These are phyloP conservation scores for Brassica juncea DNA, from an alignment of 345 rosid species.

Conservation along the genomic window DNA sequence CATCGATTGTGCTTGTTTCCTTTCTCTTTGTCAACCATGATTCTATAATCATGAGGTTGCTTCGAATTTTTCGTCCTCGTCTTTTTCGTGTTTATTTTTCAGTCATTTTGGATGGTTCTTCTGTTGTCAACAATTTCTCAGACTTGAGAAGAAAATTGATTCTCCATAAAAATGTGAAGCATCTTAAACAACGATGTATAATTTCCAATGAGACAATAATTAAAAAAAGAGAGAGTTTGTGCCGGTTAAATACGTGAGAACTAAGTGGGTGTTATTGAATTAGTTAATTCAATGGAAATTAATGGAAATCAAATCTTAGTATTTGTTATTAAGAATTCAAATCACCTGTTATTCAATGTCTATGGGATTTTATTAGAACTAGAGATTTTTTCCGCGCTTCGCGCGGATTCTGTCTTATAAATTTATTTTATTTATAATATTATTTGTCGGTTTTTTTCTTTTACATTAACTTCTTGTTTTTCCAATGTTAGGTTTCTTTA, in stretches of 20 bases:
- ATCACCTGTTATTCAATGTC: too few species aligned
- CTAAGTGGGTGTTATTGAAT: too few species aligned
- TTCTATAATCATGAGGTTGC: neutral
- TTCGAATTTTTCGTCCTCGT: neutral
- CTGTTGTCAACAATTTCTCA: neutral
- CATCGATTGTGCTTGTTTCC: neutral
- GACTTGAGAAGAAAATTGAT: neutral
- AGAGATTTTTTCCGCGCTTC: too few species aligned
- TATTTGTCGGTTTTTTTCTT: too few species aligned
- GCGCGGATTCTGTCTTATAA: too few species aligned
- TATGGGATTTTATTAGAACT: too few species aligned
- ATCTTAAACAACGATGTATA: neutral
- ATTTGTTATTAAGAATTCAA: too few species aligned
- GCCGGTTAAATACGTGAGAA: neutral
- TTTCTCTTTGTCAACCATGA: neutral
- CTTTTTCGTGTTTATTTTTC: neutral
- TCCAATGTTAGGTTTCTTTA: too few species aligned
- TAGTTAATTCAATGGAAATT: too few species aligned
- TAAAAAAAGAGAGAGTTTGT: neutral
- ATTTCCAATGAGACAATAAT: neutral
- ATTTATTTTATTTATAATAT: too few species aligned
- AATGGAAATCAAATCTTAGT: too few species aligned
- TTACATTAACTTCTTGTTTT: too few species aligned
- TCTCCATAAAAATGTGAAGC: neutral
- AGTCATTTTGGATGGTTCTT: neutral